Evolutionary conservation across 192 early-diverging fungal genomes (phyloP).

Genomic region (Coemansia sp.): DNA sequence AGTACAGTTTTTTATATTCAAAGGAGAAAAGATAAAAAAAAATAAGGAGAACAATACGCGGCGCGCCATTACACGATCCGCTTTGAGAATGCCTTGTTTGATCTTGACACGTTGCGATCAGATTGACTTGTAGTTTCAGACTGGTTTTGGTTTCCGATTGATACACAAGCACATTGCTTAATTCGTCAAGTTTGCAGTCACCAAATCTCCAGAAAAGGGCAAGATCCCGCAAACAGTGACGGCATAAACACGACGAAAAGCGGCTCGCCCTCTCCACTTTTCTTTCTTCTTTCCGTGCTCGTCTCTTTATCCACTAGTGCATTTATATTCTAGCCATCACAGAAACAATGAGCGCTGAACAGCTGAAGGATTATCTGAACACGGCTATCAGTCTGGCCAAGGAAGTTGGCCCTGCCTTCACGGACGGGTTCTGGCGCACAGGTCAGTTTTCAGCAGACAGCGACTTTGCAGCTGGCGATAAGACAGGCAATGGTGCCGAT

Average conservation of each 20-base stretch:
- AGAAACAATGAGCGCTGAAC: constrained; percentile 11
- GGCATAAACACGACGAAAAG: not conserved
- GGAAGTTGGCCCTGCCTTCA: constrained; percentile 49
- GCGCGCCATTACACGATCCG: too few relatives aligned
- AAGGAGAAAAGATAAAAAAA: not conserved
- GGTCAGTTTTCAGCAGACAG: constrained; percentile 33
- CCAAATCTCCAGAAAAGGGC: too few relatives aligned
- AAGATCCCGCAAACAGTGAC: not conserved
- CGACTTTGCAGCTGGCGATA: constrained; percentile 40
- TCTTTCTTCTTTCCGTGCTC: not conserved
- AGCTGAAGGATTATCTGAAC: constrained; percentile 33
- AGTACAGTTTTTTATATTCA: not conserved
- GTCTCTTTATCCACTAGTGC: not conserved
- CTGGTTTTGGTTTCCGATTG: too few relatives aligned
- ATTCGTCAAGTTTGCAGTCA: too few relatives aligned
- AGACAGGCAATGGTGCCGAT: constrained; percentile 42
- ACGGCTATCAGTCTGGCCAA: constrained; percentile 33
- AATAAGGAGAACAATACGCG: too few relatives aligned
- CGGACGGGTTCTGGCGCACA: constrained; percentile 50
- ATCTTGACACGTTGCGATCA: too few relatives aligned
- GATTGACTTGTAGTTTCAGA: not conserved
- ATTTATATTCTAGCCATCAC: not conserved
- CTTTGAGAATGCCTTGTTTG: too few relatives aligned
- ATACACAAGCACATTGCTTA: not conserved
- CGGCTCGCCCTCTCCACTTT: not conserved